Evolutionary conservation across 2,329 filamentous ascomycete species (phyloP), one percentile per base, ranked within the genome.

Genomic region (Colletotrichum graminicola): DNA sequence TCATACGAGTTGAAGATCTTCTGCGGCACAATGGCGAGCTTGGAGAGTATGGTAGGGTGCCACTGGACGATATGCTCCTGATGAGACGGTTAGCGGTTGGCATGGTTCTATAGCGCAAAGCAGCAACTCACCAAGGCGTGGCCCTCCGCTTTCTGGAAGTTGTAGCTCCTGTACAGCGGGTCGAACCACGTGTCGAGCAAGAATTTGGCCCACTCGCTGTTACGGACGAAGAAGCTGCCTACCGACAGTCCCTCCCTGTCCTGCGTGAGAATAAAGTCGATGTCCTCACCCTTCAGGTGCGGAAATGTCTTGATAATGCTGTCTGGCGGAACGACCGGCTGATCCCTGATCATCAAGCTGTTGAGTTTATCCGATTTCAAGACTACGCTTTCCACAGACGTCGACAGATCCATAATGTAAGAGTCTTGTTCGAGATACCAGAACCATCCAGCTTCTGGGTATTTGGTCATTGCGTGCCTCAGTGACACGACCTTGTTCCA

Each of bases 141-240:
- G 32, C 87, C 89, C 81, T 99, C 96, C 0, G 94, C 95, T 80
- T 97, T 98, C 78, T 97, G 94, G 78, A 99, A 99, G 79, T 97
- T 97, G 83, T 99, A 99, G 75, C 88, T 93, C 74, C 95, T 88
- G 82, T 97, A 99, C 54, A 98, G 84, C 59, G 96, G 96, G 79
- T 98, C 94, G 78, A 96, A 97, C 96, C 96, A 99, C 1, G 93
- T 92, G 79, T 99, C 96, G 23, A 98, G 82, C 78, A 99, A 94
- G 84, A 93, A 99, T 78, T 92, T 93, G 55, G 93, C 93, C 94
- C 95, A 99, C 66, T 96, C 94, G 29, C 95, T 94, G 72, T 92
- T 93, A 73, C 90, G 88, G 16, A 99, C 79, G 18, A 98, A 84
- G 73, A 97, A 92, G 81, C 94, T 97, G 14, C 90, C 90, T 21